Percentiles rank a stretch among this genome's conserved stretches.
These are phyloP conservation scores for Talaromyces sp. DNA, from an alignment of 2,329 filamentous ascomycete species.

Conservation along the genomic window DNA sequence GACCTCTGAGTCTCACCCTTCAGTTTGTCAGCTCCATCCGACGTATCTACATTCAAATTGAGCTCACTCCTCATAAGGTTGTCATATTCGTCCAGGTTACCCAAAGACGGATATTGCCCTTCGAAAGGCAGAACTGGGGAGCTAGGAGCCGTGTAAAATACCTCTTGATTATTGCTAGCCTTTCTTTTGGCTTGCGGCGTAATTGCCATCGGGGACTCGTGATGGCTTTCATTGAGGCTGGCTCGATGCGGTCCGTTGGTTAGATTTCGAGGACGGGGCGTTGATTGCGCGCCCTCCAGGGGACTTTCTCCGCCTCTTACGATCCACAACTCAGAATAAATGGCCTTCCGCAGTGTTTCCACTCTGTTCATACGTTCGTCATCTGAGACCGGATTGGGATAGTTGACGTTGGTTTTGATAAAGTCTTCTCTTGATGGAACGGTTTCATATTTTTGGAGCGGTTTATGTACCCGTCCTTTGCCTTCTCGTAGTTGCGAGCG, in stretches of 20 bases:
- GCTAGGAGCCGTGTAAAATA: conserved; percentile 28
- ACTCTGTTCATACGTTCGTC: conserved; percentile 28
- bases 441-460: conserved; percentile 28
- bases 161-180: conserved; percentile 22
- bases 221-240: conserved; percentile 14
- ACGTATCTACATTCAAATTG: conserved; percentile 10
- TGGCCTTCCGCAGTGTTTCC: conserved; percentile 26
- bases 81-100: conserved; percentile 20
- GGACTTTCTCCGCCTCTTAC: conserved; percentile 24
- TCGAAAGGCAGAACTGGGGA: conserved; percentile 20
- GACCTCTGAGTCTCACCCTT: conserved; percentile 18
- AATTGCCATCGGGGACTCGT: conserved; percentile 11
- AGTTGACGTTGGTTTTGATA: conserved; percentile 20
- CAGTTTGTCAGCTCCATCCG: conserved; percentile 21
- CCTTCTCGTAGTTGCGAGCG: not conserved
- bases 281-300: conserved; percentile 7
- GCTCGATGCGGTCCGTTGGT: conserved; percentile 17
- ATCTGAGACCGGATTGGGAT: conserved; percentile 17
- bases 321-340: conserved; percentile 35
- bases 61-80: conserved; percentile 22
- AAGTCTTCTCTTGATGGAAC: conserved; percentile 23
- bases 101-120: conserved; percentile 18
- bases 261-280: conserved; percentile 17
- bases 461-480: conserved; percentile 26
- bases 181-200: conserved; percentile 21